These are phyloP conservation scores for Borovskyia barvae DNA, from an alignment of 208 protist species.

Conservation along the genomic window DNA sequence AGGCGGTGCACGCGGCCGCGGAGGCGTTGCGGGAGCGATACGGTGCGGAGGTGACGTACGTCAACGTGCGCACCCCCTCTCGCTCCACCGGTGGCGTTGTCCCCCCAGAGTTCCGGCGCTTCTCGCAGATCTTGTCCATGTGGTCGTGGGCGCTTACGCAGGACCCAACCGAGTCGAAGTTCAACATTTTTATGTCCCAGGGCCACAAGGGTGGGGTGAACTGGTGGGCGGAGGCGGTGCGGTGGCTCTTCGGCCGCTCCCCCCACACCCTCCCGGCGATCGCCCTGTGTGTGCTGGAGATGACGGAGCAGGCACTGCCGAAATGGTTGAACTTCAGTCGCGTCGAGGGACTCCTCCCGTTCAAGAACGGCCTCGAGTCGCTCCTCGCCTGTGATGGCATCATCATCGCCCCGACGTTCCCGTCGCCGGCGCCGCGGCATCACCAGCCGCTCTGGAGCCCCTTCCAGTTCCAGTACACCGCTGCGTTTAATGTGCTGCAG, in stretches of 20 bases:
- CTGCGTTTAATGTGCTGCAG: conserved; percentile 84
- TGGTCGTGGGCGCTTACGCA: conserved; percentile 61
- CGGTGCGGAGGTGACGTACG: conserved; percentile 62
- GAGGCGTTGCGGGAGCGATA: conserved; percentile 50
- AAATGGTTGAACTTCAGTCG: conserved; percentile 34
- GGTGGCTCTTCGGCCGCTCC: conserved; percentile 65
- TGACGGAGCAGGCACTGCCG: conserved; percentile 41
- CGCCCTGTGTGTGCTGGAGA: conserved; percentile 67
- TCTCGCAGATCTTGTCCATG: conserved; percentile 61
- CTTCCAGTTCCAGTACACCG: conserved; percentile 87
- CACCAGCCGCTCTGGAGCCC: conserved; percentile 66
- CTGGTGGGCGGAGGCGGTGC: conserved; percentile 52
- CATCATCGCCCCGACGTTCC: conserved; percentile 75
- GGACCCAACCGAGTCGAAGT: conserved; percentile 63
- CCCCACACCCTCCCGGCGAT: conserved; percentile 79
- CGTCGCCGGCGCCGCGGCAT: conserved; percentile 61
- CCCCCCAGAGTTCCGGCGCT: conserved; percentile 52
- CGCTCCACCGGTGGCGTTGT: conserved; percentile 59
- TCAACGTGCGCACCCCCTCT: conserved; percentile 65
- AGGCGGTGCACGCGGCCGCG: conserved; percentile 55
- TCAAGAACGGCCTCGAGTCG: conserved; percentile 66
- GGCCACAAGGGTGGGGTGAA: conserved; percentile 36
- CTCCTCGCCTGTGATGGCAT: conserved; percentile 68
- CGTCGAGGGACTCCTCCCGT: conserved; percentile 24
- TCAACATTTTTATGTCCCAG: conserved; percentile 61